phyloP scores from a whole-genome alignment of 2,329 filamentous ascomycete species.

The Furcasterigmium furcatum region DNA sequence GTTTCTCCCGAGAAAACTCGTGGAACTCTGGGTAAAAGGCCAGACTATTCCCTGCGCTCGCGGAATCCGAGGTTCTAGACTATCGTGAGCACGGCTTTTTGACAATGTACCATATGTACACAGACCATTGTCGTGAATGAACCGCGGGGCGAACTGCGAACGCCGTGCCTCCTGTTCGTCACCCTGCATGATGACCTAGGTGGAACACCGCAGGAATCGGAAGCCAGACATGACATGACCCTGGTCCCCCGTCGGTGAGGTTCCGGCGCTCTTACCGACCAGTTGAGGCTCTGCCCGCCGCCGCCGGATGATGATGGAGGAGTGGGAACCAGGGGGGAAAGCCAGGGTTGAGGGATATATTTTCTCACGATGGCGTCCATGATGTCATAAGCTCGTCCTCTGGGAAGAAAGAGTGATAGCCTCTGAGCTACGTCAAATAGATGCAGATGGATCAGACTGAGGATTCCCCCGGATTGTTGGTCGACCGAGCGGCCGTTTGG shows the following conservation, averaged over 20 bases:
- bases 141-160: too few species aligned
- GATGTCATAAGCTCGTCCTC: background rate
- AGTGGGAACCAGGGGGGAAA: background rate
- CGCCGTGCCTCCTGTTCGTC: too few species aligned
- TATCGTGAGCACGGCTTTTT: too few species aligned
- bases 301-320: background rate
- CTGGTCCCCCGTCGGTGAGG: background rate
- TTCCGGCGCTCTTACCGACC: background rate
- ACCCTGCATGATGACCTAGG: slow-evolving; percentile 3
- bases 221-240: background rate
- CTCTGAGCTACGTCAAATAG: too few species aligned
- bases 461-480: slow-evolving; percentile 14
- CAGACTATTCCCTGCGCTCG: too few species aligned
- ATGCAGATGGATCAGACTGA: background rate
- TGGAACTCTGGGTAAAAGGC: too few species aligned
- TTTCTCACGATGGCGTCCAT: slow-evolving; percentile 2
- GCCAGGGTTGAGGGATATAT: slow-evolving; percentile 1
- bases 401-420: too few species aligned
- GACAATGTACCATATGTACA: too few species aligned
- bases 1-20: too few species aligned
- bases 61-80: too few species aligned
- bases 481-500: slow-evolving; percentile 5
- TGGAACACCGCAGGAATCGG: background rate
- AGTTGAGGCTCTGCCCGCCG: background rate
- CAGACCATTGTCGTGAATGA: too few species aligned